These are phyloP conservation scores for Neckera pumila DNA, from an alignment of 225 moss, liverwort and hornwort species.

Conservation along the genomic window DNA sequence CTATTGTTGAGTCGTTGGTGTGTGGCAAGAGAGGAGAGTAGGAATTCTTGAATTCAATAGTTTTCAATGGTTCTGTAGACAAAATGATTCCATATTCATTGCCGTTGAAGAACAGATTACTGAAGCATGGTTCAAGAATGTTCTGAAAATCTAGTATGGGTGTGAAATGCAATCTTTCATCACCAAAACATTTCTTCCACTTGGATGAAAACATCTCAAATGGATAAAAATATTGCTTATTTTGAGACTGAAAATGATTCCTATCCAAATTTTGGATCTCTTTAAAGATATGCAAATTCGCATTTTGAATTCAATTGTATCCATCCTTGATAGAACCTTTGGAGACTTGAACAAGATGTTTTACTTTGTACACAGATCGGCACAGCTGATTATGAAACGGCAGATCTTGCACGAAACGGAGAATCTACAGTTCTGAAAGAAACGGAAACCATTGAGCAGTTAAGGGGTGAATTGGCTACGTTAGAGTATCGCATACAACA, in stretches of 20 bases:
- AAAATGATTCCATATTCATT: neutral
- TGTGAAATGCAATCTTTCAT: neutral
- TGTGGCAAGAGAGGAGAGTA: neutral
- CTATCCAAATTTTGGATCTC: neutral
- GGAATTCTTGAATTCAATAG: neutral
- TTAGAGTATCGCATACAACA: slow-evolving; percentile 34
- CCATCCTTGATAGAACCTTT: neutral
- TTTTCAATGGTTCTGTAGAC: neutral
- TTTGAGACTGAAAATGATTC: neutral
- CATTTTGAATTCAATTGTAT: neutral
- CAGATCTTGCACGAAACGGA: slow-evolving; percentile 13
- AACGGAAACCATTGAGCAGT: slow-evolving; percentile 33
- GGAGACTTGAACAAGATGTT: neutral
- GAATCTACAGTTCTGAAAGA: slow-evolving; percentile 17
- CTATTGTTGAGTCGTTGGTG: neutral
- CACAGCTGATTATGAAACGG: slow-evolving; percentile 4
- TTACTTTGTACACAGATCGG: slow-evolving; percentile 6
- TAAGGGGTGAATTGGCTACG: slow-evolving; percentile 37
- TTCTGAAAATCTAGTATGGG: neutral
- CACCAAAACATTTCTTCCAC: neutral
- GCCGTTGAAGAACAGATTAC: neutral
- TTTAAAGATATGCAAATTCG: neutral
- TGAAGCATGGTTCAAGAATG: neutral
- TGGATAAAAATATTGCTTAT: neutral
- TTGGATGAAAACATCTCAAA: neutral